Evolutionary conservation across 2,329 filamentous ascomycete genomes (phyloP).

Genomic region (Pseudocercospora musae): DNA sequence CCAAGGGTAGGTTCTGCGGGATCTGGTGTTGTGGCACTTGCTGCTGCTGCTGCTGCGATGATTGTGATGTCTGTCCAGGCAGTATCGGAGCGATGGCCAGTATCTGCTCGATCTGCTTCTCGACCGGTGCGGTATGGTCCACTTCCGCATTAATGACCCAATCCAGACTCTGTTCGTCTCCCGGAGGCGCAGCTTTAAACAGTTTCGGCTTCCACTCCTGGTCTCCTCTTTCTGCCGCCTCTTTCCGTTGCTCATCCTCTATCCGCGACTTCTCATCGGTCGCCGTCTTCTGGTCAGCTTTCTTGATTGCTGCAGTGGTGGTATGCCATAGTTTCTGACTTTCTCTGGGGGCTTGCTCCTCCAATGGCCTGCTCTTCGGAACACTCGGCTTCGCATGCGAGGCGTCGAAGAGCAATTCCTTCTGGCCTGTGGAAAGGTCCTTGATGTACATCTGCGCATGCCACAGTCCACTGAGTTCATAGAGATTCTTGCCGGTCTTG

Average conservation of each 20-base stretch:
- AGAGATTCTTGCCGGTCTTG: constrained; percentile 80
- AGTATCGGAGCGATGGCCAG: constrained; percentile 82
- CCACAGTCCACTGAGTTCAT: constrained; percentile 89
- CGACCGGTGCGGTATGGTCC: constrained; percentile 59
- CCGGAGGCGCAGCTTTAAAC: constrained; percentile 68
- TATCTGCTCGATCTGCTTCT: constrained; percentile 76
- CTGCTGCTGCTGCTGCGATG: neutral
- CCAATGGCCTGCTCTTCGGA: constrained; percentile 70
- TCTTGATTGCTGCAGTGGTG: constrained; percentile 76
- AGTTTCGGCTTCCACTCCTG: constrained; percentile 85
- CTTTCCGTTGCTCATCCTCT: constrained; percentile 86
- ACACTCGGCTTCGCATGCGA: constrained; percentile 70
- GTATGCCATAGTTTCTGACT: constrained; percentile 83
- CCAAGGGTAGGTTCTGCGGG: neutral
- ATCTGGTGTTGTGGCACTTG: constrained; percentile 8
- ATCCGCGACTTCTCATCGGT: constrained; percentile 97
- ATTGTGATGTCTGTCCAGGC: constrained; percentile 57
- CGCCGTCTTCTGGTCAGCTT: constrained; percentile 80
- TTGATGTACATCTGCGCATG: constrained; percentile 93
- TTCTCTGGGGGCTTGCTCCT: constrained; percentile 85
- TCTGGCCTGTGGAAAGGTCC: constrained; percentile 77
- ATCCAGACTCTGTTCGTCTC: constrained; percentile 75
- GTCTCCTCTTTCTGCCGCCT: constrained; percentile 74
- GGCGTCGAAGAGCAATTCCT: constrained; percentile 86
- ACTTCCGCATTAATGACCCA: constrained; percentile 90